These are phyloP conservation scores for Neofusicoccum laricinum DNA, from an alignment of 2,329 filamentous ascomycete genomes.

Conservation along the genomic window DNA sequence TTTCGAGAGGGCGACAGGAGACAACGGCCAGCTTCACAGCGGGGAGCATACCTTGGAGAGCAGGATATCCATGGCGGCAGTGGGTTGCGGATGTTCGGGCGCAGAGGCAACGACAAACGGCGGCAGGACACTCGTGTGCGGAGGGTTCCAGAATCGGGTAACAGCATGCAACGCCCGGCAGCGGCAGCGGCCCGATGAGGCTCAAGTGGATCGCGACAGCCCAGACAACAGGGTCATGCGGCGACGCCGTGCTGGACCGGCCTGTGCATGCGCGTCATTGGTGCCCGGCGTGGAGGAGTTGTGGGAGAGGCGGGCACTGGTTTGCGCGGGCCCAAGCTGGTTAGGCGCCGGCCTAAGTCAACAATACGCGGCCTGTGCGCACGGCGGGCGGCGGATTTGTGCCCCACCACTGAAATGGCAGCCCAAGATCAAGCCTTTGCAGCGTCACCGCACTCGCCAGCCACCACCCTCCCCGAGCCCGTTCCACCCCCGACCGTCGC, in stretches of 20 bases:
- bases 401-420: slow-evolving; percentile 13
- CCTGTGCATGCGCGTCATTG: slow-evolving; percentile 11
- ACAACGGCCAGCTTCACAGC: background rate
- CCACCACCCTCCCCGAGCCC: background rate
- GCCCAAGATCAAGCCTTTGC: slow-evolving; percentile 11
- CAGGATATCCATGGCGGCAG: slow-evolving; percentile 66
- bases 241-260: background rate
- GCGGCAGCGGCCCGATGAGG: slow-evolving; percentile 12
- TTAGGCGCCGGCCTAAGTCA: slow-evolving; percentile 1
- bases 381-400: background rate
- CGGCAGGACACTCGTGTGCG: background rate
- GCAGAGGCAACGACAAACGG: slow-evolving; percentile 15
- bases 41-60: slow-evolving; percentile 52
- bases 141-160: slow-evolving; percentile 20
- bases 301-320: background rate
- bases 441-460: background rate
- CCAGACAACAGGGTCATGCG: background rate
- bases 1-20: background rate
- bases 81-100: background rate
- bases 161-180: slow-evolving; percentile 18
- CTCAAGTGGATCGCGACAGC: background rate
- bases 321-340: background rate
- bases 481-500: background rate
- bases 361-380: background rate
- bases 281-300: slow-evolving; percentile 1